A percentile compares a stretch with the other conserved stretches of the same genome.
phyloP scores from a whole-genome alignment of 1,139 yeast species.

The Sugiyamaella castrensis region DNA sequence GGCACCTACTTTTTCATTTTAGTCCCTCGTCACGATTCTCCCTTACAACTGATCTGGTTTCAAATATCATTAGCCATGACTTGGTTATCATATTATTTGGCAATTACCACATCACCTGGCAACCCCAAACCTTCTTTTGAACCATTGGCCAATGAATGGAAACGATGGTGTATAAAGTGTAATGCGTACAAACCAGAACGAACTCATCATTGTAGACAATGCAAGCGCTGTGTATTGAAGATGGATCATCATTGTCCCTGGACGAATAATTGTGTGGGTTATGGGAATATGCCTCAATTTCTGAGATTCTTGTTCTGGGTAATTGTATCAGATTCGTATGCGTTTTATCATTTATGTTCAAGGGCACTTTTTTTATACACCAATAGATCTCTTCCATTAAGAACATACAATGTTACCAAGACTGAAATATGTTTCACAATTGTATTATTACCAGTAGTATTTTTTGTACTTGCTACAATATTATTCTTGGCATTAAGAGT shows the following conservation, averaged over 20 bases:
- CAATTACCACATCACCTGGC: slow-evolving; percentile 60
- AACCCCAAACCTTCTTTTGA: slow-evolving; percentile 47
- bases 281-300: slow-evolving; percentile 76
- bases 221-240: slow-evolving; percentile 55
- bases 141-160: slow-evolving; percentile 47
- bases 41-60: slow-evolving; percentile 46
- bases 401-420: slow-evolving; percentile 40
- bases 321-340: slow-evolving; percentile 51
- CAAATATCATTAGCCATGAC: slow-evolving; percentile 52
- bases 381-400: slow-evolving; percentile 51
- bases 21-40: slow-evolving; percentile 42
- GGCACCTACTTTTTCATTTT: slow-evolving; percentile 62
- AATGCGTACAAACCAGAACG: slow-evolving; percentile 67
- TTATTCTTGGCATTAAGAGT: slow-evolving; percentile 60
- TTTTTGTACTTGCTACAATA: slow-evolving; percentile 59
- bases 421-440: slow-evolving; percentile 56
- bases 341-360: slow-evolving; percentile 44
- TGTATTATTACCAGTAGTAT: slow-evolving; percentile 52
- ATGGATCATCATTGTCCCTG: slow-evolving; percentile 93
- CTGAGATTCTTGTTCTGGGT: slow-evolving; percentile 74
- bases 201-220: slow-evolving; percentile 68
- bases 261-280: slow-evolving; percentile 84
- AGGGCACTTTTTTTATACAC: slow-evolving; percentile 50
- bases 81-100: slow-evolving; percentile 69
- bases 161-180: slow-evolving; percentile 66